Evolutionary conservation across 768 basidiomycete species (phyloP), one percentile per base, ranked within the genome.

Genomic region (Boletus vermiculosoides): DNA sequence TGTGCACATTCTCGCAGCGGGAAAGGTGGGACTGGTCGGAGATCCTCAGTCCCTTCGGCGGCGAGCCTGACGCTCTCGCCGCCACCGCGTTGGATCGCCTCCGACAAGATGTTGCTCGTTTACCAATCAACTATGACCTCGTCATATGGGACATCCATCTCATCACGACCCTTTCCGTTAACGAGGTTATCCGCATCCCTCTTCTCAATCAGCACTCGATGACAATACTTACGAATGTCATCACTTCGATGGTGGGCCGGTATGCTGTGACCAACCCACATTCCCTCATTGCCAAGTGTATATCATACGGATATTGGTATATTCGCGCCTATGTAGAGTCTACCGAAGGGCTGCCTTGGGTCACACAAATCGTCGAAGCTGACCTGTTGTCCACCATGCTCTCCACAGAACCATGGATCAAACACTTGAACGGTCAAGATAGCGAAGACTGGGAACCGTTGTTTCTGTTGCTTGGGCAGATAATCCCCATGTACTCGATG

Each of bases 121-220:
- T 23, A 8, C 62, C 68, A 10, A 53, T 62, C 45, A 62, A 70
- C 46, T 66, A 61, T 52, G 67, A 72, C 46, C 58, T 64, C 46
- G 42, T 72, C 47, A 56, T 66, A 28, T 71, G 69, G 69, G 69
- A 71, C 45, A 64, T 65, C 49, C 69, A 72, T 50, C 59, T 71
- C 22, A 42, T 72, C 42, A 71, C 64, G 2, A 45, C 52, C 6
- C 55, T 71, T 20, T 72, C 69, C 30, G 28, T 71, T 2, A 64
- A 71, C 18, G 55, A 65, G 12, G 15, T 55, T 9, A 69, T 71
- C 45, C 59, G 71, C 28, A 49, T 60, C 10, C 55, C 64, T 45
- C 52, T 71, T 42, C 61, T 71, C 23, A 63, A 59, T 18, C 66
- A 62, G 15, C 52, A 50, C 18, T 65, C 66, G 15, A 60, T 72